Evolutionary conservation across 75 land plant species (phyloP).

Genomic region (Pinus albicaulis): DNA sequence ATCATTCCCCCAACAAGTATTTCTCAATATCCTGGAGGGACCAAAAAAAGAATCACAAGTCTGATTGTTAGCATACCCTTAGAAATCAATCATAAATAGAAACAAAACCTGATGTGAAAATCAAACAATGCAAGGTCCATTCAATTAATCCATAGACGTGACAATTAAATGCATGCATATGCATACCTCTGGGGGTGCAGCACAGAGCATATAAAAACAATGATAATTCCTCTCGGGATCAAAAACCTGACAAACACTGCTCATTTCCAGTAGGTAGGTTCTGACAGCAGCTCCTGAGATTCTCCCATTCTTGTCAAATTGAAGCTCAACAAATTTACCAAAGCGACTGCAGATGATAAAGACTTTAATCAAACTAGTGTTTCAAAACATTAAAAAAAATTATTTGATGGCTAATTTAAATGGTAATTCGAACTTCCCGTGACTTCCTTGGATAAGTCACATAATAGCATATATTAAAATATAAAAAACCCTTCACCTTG

Average conservation of each 20-base stretch:
- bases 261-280: constrained; percentile 43
- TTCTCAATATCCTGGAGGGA: constrained; percentile 25
- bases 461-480: background rate
- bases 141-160: background rate
- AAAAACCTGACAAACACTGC: constrained; percentile 41
- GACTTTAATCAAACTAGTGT: background rate
- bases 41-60: background rate
- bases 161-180: too few species aligned
- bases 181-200: constrained; percentile 62
- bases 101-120: background rate
- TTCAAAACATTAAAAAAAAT: background rate
- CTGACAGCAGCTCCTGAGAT: constrained; percentile 50
- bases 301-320: constrained; percentile 38
- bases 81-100: background rate
- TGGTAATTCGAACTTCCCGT: background rate
- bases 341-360: constrained; percentile 27
- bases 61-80: background rate
- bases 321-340: constrained; percentile 53
- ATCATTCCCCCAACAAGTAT: constrained; percentile 15
- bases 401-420: background rate
- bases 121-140: background rate
- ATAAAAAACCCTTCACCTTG: constrained; percentile 20
- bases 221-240: constrained; percentile 49
- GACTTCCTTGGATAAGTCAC: background rate
- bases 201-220: constrained; percentile 49